Base-by-base conservation (phyloP, 164 flowering plant genomes). In the Nymphaea colorata region DNA sequence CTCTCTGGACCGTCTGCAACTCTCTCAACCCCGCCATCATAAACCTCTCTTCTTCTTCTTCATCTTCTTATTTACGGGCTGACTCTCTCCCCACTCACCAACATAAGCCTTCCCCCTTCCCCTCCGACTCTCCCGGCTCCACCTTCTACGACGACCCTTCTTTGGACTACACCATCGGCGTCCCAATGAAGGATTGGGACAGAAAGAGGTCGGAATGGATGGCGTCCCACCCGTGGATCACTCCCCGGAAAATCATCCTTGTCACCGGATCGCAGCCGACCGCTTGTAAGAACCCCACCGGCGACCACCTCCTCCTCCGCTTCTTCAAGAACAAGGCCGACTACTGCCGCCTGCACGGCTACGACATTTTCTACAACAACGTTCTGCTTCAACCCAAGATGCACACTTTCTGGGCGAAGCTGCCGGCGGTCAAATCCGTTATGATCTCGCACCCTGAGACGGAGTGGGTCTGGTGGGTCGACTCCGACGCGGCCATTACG, bases 381-480 rank as follows among this genome's bases (percentile, higher is more conserved):
- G 81, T 69, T 5, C 69, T 80, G 17, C 66, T 83, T 44, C 79
- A 94, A 43, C 93, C 89, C 12, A 69, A 80, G 59, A 94, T 94
- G 99, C 16, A 17, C 43, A 59, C 80, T 3, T 94, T 71, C 69
- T 94, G 99, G 99, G 95, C 99, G 15, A 94, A 94, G 67, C 66
- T 82, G 12, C 96, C 97, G 41, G 75, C 78, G 36, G 83, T 94
- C 42, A 78, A 82, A 14, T 88, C 99, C 5, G 92, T 96, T 4
- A 94, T 94, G 99, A 41, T 91, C 67, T 93, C 99, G 63, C 98
- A 94, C 75, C 99, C 99, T 69, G 97, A 91, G 73, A 86, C 87
- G 25, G 98, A 94, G 84, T 94, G 99, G 99, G 82, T 94, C 79
- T 94, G 92, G 92, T 94, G 98, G 99, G 92, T 94, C 44, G 99